Evolutionary conservation across 192 early-diverging fungal species (phyloP).

Genomic region (Coemansia sp.): DNA sequence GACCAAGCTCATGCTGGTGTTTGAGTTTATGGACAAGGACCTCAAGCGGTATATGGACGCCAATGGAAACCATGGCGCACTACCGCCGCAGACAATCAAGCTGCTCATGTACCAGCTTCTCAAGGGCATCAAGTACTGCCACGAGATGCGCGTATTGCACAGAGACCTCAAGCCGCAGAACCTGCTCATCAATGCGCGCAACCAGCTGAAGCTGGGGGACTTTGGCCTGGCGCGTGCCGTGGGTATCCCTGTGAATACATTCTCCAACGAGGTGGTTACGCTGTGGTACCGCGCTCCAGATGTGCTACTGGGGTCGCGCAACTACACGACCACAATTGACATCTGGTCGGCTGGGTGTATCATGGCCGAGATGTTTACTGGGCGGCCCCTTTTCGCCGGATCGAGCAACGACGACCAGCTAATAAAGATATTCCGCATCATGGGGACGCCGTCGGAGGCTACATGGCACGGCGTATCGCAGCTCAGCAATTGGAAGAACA

Average conservation of each 20-base stretch:
- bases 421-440: conserved; percentile 74
- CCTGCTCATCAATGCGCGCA: conserved; percentile 76
- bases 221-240: conserved; percentile 84
- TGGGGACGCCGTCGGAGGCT: conserved; percentile 77
- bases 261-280: conserved; percentile 98
- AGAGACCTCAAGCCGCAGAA: conserved; percentile 89
- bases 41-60: conserved; percentile 87
- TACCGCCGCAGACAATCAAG: conserved; percentile 70
- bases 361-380: conserved; percentile 92
- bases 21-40: conserved; percentile 89
- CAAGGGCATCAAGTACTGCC: conserved; percentile 81
- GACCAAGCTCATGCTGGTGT: conserved; percentile 82
- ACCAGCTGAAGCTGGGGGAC: conserved; percentile 83
- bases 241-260: conserved; percentile 89
- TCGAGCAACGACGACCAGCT: conserved; percentile 83
- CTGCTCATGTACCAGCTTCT: conserved; percentile 82
- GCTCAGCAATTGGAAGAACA: conserved; percentile 70
- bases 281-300: conserved; percentile 98
- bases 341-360: conserved; percentile 99
- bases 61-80: conserved; percentile 63
- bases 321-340: conserved; percentile 95
- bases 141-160: conserved; percentile 82
- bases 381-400: conserved; percentile 80
- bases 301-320: conserved; percentile 93
- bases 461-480: conserved; percentile 77